Base-by-base conservation (phyloP, 441 rosid genomes). In the Gossypium davidsonii region DNA sequence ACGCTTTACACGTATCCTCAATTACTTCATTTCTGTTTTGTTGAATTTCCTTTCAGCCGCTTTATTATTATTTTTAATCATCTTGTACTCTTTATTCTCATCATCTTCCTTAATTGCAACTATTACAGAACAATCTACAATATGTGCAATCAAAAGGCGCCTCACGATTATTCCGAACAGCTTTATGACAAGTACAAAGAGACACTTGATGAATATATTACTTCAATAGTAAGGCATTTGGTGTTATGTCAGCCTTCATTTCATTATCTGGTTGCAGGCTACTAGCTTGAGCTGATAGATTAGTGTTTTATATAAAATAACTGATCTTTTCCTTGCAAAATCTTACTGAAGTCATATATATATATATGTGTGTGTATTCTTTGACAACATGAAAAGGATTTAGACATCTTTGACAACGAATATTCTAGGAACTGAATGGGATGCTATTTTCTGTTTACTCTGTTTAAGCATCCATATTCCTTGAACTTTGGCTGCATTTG, bases 91-190 rank as follows among this genome's bases (percentile, higher is more conserved):
- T 51, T 68, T 71, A 2, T 1, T 70, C 64, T 8, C 49, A 11
- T 1, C 6, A 12, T 46, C 6, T 4, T 59, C 1, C 70, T 18
- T 74, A 14, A 20, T 81, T 71, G 52, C 28, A 34, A 69, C 25
- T 18, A 26, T 28, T 74, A 21, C 88, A 94, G 98, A 56, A 92
- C 89, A 1, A 87, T 91, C 70, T 94, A 92, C 78, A 86, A 94
- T 70, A 89, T 94, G 99, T 94, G 99, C 49, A 89, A 92, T 0
- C 98, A 92, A 80, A 91, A 91, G 83, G 89, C 93, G 2, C 98
- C 97, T n/a, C 81, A 92, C 70, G 93, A 92, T 75, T 91, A 87
- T 58, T 89, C 99, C 2, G 96, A 91, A 77, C 97, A 91, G 81
- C 89, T 94, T 15, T 92, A 94, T 73, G 91, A 91, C 73, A 92